Percentiles rank a stretch among this genome's conserved stretches.
Evolutionary conservation across 106 monocot species (phyloP).

Genomic region (Dendrobium officinale): DNA sequence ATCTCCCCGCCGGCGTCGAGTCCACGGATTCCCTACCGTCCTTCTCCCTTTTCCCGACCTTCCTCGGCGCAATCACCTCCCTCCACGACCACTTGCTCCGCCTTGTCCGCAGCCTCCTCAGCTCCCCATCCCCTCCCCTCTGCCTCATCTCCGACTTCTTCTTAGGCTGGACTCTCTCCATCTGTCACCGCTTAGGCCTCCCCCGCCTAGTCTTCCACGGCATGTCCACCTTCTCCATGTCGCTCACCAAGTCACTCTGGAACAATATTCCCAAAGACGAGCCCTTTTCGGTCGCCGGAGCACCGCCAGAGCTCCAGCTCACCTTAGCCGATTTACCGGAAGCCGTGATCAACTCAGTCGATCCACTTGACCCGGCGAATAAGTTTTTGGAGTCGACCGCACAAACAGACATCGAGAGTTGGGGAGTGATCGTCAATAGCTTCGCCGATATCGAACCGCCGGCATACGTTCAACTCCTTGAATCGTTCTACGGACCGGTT

Average conservation of each 20-base stretch:
- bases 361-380: conserved; percentile 1
- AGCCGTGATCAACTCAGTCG: neutral
- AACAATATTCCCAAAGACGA: neutral
- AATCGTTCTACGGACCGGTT: neutral
- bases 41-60: conserved; percentile 13
- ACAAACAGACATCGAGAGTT: neutral
- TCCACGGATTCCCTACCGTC: conserved; percentile 28
- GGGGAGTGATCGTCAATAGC: conserved; percentile 13
- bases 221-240: conserved; percentile 21
- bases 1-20: conserved; percentile 17
- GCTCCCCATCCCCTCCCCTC: neutral
- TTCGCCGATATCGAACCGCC: conserved; percentile 7
- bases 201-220: conserved; percentile 17
- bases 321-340: neutral
- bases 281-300: neutral
- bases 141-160: conserved; percentile 45
- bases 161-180: conserved; percentile 23
- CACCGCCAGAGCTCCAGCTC: neutral
- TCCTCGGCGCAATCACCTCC: conserved; percentile 9
- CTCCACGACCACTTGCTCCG: neutral
- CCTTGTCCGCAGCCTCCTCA: conserved; percentile 5
- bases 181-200: conserved; percentile 6
- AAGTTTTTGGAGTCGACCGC: neutral
- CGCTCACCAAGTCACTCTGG: neutral
- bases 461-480: neutral